Evolutionary conservation across 306 rosid species (phyloP).

Genomic region (Ammopiptanthus mongolicus): DNA sequence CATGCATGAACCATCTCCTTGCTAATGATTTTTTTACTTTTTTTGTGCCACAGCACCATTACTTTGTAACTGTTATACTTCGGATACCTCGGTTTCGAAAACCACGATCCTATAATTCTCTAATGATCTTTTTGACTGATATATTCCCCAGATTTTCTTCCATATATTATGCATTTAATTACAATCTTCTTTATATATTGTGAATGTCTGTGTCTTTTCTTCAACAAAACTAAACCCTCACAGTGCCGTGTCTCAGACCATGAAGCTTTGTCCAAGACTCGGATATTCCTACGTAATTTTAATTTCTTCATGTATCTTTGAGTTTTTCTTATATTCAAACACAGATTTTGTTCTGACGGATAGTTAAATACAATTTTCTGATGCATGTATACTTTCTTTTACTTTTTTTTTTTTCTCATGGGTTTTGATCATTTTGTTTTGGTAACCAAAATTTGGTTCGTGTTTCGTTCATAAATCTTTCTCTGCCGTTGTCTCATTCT

Average conservation of each 20-base stretch:
- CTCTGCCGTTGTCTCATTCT: background rate
- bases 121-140: background rate
- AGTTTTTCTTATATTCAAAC: background rate
- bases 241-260: background rate
- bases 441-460: too few relatives aligned
- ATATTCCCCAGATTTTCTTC: background rate
- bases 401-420: too few relatives aligned
- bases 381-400: background rate
- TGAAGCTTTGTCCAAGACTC: conserved; percentile 2
- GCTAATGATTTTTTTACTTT: too few relatives aligned
- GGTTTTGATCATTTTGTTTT: too few relatives aligned
- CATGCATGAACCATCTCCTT: too few relatives aligned
- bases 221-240: background rate
- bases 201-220: background rate
- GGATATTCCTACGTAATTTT: conserved; percentile 24
- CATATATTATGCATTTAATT: too few relatives aligned
- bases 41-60: too few relatives aligned
- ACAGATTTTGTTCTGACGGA: background rate
- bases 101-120: background rate
- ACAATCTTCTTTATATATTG: background rate
- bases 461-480: background rate
- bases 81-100: too few relatives aligned
- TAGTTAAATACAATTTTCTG: background rate
- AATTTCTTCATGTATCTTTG: background rate
- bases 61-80: too few relatives aligned